phyloP scores from a whole-genome alignment of 1,284 basidiomycete genomes.

The Sphaerobolus stellatus region DNA sequence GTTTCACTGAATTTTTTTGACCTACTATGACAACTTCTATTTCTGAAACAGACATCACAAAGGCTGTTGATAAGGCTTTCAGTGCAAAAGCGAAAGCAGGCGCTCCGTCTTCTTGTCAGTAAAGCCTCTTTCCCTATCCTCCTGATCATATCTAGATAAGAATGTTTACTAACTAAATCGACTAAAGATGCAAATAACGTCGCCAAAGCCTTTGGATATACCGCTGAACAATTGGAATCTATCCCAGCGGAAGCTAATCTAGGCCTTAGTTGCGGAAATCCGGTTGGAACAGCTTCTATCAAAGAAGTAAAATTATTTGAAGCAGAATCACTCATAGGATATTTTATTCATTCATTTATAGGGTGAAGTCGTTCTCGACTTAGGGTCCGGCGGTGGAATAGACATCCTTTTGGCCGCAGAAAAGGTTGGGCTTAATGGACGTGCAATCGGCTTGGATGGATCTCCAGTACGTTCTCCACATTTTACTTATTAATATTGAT shows the following conservation, averaged over 20 bases:
- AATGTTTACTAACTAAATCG: not conserved
- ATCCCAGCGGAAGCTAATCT: conserved; percentile 43
- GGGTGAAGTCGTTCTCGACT: conserved; percentile 54
- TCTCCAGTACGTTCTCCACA: conserved; percentile 35
- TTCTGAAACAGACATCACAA: not conserved
- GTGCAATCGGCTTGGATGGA: conserved; percentile 52
- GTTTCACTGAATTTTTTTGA: no score
- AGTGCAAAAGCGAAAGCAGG: conserved; percentile 6
- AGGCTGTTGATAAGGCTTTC: conserved; percentile 5
- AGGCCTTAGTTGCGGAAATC: conserved; percentile 53
- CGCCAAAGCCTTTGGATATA: conserved; percentile 47
- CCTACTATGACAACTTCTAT: no score
- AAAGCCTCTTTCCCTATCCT: not conserved
- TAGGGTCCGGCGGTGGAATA: conserved; percentile 54
- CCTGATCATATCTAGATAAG: not conserved
- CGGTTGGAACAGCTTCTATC: conserved; percentile 42
- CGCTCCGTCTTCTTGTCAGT: conserved; percentile 1
- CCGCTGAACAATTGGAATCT: conserved; percentile 38
- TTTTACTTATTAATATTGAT: not conserved
- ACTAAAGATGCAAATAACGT: conserved; percentile 23
- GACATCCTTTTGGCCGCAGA: conserved; percentile 52
- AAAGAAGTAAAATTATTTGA: conserved; percentile 34
- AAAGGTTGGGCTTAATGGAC: conserved; percentile 47
- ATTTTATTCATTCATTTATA: conserved; percentile 20
- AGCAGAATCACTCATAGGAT: not conserved